phyloP scores from a whole-genome alignment of 1,284 basidiomycete species.

The Boletellus sp. region DNA sequence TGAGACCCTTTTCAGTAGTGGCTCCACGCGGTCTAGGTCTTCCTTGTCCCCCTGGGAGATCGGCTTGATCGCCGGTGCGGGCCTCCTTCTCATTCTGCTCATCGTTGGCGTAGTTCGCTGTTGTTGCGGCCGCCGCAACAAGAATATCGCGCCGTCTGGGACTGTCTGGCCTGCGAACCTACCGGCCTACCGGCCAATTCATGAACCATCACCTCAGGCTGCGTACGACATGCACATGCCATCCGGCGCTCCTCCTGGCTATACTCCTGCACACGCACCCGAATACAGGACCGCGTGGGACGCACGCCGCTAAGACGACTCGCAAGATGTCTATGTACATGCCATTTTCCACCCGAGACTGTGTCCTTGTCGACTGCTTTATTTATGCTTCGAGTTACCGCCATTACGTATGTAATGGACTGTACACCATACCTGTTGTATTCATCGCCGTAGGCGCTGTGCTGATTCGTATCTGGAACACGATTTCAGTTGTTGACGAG shows the following conservation, averaged over 20 bases:
- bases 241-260: constrained; percentile 7
- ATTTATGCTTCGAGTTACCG: too few relatives aligned
- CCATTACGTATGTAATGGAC: too few relatives aligned
- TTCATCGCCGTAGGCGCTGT: too few relatives aligned
- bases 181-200: constrained; percentile 19
- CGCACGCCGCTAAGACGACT: constrained; percentile 11
- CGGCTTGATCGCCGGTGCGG: constrained; percentile 12
- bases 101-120: constrained; percentile 5
- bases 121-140: constrained; percentile 12
- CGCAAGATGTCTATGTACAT: too few relatives aligned
- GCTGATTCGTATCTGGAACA: too few relatives aligned
- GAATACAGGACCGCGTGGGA: constrained; percentile 29
- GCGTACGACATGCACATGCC: constrained; percentile 29
- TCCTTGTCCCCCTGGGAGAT: constrained; percentile 11
- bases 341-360: too few relatives aligned
- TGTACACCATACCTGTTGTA: too few relatives aligned
- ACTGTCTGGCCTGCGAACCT: constrained; percentile 4
- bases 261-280: constrained; percentile 9
- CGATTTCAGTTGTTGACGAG: too few relatives aligned
- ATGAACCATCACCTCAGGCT: constrained; percentile 29
- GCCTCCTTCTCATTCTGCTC: constrained; percentile 13
- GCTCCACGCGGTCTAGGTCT: constrained; percentile 1
- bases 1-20: neutral
- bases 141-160: neutral
- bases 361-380: neutral